phyloP scores from a whole-genome alignment of 2,329 filamentous ascomycete genomes.

The Epichloe glyceriae region DNA sequence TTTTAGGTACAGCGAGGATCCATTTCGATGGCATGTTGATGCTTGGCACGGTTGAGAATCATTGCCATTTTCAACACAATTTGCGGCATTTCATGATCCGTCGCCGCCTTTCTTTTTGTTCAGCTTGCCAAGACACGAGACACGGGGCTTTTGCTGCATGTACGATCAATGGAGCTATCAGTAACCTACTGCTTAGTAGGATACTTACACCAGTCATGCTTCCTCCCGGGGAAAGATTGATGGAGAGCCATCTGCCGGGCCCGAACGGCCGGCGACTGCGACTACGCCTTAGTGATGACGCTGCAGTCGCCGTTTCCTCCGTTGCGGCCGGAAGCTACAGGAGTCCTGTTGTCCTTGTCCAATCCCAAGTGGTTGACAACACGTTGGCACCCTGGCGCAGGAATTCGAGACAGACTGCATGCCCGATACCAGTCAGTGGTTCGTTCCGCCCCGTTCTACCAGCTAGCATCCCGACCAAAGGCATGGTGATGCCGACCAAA shows the following conservation, averaged over 20 bases:
- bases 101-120: not conserved
- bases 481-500: conserved; percentile 30
- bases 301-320: conserved; percentile 15
- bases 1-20: not conserved
- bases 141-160: not conserved
- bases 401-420: conserved; percentile 72
- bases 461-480: conserved; percentile 42
- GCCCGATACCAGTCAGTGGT: conserved; percentile 65
- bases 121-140: not conserved
- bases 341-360: too few species aligned
- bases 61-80: not conserved
- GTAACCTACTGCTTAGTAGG: too few species aligned
- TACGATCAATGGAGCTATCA: too few species aligned
- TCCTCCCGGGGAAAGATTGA: conserved; percentile 52
- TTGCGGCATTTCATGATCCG: conserved; percentile 3
- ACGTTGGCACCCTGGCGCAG: conserved; percentile 66
- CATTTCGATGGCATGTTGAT: not conserved
- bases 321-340: conserved; percentile 20
- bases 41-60: not conserved
- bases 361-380: conserved; percentile 66
- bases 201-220: conserved; percentile 57
- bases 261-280: too few species aligned
- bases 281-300: not conserved
- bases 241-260: too few species aligned
- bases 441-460: conserved; percentile 72